Evolutionary conservation across 169 alveolate genomes (phyloP), one percentile per base, ranked within the genome.

Genomic region (Theileria parva): DNA sequence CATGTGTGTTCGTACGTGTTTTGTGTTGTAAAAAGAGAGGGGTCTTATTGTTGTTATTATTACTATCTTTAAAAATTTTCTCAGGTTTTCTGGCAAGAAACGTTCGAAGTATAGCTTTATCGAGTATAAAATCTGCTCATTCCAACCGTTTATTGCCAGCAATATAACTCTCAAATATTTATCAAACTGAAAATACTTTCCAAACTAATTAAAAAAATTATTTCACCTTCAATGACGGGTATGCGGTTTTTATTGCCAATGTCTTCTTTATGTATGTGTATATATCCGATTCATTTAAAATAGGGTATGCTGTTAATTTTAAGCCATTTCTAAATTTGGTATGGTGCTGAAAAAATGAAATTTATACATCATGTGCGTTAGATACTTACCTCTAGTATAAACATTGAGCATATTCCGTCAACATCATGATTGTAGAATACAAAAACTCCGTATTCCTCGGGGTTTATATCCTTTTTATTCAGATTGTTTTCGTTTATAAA

Each of bases 71-170:
- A 85, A 53, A 0, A 75, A 70, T 19, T 27, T 21, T 19, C 80
- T 32, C 15, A 55, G 74, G 25, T 70, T 63, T 44, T 77, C 80
- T 4, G 86, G 87, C 30, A 85, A 72, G 59, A 60, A 77, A 19
- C 71, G 76, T 50, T 65, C 48, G 51, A 85, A 85, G 73, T 78
- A 80, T 1, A 85, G 79, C 84, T 85, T 85, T 17, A 85, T 71
- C 67, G 91, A 81, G 74, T 78, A 78, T 21, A 85, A 74, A 39
- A 85, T 61, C 84, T 85, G 85, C 13, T 75, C 74, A 39, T 67
- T 76, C 91, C 91, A 85, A 65, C 91, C 91, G 53, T 78, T 77
- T 37, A 85, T 72, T 19, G 85, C 91, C 72, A 85, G 39, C 9
- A 85, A 83, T 2, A 85, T 72, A 8, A 85, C 87, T 53, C 91